Evolutionary conservation across 2,329 filamentous ascomycete species (phyloP).

Genomic region (Ophiobolus disseminans): DNA sequence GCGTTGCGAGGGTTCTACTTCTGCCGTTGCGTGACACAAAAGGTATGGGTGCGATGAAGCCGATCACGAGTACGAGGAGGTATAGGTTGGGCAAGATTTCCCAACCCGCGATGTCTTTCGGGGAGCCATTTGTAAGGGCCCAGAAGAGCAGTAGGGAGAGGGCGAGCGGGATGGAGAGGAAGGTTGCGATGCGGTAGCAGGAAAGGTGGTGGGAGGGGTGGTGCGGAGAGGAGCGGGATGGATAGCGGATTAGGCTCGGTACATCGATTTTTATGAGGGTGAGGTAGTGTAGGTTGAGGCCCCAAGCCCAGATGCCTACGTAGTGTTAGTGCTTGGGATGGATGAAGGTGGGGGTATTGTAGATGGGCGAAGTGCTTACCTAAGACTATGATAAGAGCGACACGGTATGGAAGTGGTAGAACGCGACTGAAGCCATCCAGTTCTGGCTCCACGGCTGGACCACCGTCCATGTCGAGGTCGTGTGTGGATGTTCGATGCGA

Average conservation of each 20-base stretch:
- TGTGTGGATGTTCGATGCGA: conserved; percentile 23
- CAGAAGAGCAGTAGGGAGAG: conserved; percentile 83
- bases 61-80: conserved; percentile 72
- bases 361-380: conserved; percentile 61
- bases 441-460: conserved; percentile 69
- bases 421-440: conserved; percentile 87
- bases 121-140: conserved; percentile 74
- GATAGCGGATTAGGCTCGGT: conserved; percentile 84
- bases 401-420: conserved; percentile 87
- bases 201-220: conserved; percentile 80
- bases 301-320: conserved; percentile 93
- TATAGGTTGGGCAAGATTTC: conserved; percentile 88
- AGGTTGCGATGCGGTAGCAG: conserved; percentile 82
- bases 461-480: conserved; percentile 68
- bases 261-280: conserved; percentile 83
- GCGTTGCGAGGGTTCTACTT: conserved; percentile 74
- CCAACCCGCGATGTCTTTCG: conserved; percentile 74
- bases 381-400: conserved; percentile 83
- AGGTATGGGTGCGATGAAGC: conserved; percentile 77
- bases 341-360: neutral
- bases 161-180: conserved; percentile 74
- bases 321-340: neutral
- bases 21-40: conserved; percentile 74
- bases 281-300: conserved; percentile 87
- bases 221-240: conserved; percentile 71